A percentile compares a stretch with the other conserved stretches of the same genome.
These are phyloP conservation scores for Alternaria triticina DNA, from an alignment of 2,329 filamentous ascomycete genomes.

Conservation along the genomic window DNA sequence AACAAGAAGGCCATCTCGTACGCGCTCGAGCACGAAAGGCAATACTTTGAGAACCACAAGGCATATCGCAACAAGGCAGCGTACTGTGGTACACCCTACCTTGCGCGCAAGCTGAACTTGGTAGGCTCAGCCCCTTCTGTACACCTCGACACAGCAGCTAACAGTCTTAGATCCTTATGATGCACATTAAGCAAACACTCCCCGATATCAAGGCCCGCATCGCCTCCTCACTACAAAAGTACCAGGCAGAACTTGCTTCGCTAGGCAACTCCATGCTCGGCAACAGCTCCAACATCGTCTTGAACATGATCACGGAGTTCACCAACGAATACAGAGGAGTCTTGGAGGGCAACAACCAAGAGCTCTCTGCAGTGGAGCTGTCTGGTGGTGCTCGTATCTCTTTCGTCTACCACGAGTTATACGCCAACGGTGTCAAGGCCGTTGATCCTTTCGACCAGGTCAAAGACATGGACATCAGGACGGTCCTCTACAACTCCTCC, in stretches of 20 bases:
- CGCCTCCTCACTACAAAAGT: constrained; percentile 91
- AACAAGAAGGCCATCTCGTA: constrained; percentile 94
- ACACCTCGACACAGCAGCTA: constrained; percentile 21
- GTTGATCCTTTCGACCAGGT: constrained; percentile 97
- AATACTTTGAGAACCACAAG: constrained; percentile 98
- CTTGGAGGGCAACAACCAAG: constrained; percentile 93
- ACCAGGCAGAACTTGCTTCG: constrained; percentile 77
- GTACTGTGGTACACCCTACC: constrained; percentile 97
- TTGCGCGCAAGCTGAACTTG: constrained; percentile 95
- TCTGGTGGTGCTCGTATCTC: constrained; percentile 98
- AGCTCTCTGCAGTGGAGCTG: constrained; percentile 90
- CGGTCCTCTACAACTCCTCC: constrained; percentile 98
- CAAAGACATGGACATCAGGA: constrained; percentile 97
- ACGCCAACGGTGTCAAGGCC: constrained; percentile 96
- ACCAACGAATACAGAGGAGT: constrained; percentile 97
- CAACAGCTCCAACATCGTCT: constrained; percentile 93
- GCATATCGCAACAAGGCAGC: constrained; percentile 98
- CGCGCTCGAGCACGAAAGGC: constrained; percentile 91
- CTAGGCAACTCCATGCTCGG: constrained; percentile 94
- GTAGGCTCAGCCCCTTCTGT: constrained; percentile 47
- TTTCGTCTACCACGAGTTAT: constrained; percentile 98
- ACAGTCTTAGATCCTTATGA: constrained; percentile 82
- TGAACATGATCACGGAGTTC: constrained; percentile 99
- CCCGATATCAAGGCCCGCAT: constrained; percentile 99
- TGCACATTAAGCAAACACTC: constrained; percentile 99